A percentile compares a stretch with the other conserved stretches of the same genome.
Evolutionary conservation across 495 filamentous ascomycete species (phyloP).

Genomic region (Thozetella sp.): DNA sequence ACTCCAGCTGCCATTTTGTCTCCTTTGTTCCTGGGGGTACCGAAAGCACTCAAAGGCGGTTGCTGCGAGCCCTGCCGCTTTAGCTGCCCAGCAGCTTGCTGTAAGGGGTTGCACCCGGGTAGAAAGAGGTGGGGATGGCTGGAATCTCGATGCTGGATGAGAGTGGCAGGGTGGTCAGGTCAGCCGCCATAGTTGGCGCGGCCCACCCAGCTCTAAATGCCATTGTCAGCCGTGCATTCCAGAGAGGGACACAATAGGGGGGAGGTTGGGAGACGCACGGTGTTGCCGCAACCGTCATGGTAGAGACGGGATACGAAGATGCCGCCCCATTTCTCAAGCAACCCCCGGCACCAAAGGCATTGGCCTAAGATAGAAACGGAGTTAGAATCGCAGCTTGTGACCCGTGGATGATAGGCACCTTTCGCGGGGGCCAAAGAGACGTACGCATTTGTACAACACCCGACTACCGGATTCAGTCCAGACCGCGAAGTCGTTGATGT

Average conservation of each 20-base stretch:
- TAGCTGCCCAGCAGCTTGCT: constrained; percentile 9
- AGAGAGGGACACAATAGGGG: background rate
- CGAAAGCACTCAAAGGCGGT: no score
- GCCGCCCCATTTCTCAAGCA: constrained; percentile 3
- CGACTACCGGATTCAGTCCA: constrained; percentile 52
- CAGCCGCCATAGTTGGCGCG: constrained; percentile 49
- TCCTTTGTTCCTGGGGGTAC: no score
- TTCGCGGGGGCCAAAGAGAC: background rate
- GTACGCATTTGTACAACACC: constrained; percentile 7
- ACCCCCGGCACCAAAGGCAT: constrained; percentile 6
- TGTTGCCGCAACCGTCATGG: constrained; percentile 4
- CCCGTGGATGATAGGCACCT: background rate
- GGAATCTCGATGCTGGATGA: constrained; percentile 54
- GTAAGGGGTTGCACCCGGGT: constrained; percentile 45
- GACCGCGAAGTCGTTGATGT: constrained; percentile 55
- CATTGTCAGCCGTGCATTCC: background rate
- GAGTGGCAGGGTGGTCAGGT: constrained; percentile 46
- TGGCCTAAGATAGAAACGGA: constrained; percentile 1
- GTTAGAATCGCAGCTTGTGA: background rate
- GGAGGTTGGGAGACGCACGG: background rate
- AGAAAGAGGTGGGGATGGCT: constrained; percentile 55
- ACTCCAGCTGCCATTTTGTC: no score
- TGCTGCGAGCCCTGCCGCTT: no score
- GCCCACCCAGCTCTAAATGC: constrained; percentile 35
- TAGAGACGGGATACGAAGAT: constrained; percentile 3